These are phyloP conservation scores for Lasiodiplodia gonubiensis DNA, from an alignment of 2,329 filamentous ascomycete genomes.

Conservation along the genomic window DNA sequence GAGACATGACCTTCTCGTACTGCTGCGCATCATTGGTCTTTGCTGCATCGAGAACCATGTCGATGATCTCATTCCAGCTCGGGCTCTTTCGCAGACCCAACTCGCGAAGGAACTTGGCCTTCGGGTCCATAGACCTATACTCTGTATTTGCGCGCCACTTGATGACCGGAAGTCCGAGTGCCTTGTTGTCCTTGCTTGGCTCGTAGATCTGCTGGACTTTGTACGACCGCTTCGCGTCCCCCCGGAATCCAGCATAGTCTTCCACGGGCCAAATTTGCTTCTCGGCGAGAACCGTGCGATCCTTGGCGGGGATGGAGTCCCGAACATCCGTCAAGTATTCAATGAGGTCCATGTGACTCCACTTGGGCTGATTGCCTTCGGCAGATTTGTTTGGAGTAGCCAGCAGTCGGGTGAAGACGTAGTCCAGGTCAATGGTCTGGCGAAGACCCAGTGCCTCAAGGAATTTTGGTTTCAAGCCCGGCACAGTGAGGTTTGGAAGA, in stretches of 20 bases:
- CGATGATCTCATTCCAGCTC: slow-evolving; percentile 17
- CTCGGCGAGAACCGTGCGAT: slow-evolving; percentile 54
- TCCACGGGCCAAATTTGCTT: slow-evolving; percentile 43
- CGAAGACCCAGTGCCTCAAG: slow-evolving; percentile 82
- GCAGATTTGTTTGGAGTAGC: slow-evolving; percentile 14
- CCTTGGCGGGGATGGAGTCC: slow-evolving; percentile 82
- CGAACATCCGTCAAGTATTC: slow-evolving; percentile 91
- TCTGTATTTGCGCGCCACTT: slow-evolving; percentile 42
- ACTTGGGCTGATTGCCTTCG: slow-evolving; percentile 59
- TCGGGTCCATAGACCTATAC: slow-evolving; percentile 24
- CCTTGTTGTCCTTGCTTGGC: slow-evolving; percentile 40
- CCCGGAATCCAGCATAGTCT: slow-evolving; percentile 24
- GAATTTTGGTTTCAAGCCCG: slow-evolving; percentile 86
- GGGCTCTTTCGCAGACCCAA: slow-evolving; percentile 23
- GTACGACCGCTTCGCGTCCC: slow-evolving; percentile 41
- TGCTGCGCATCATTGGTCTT: slow-evolving; percentile 5
- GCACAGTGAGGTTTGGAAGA: slow-evolving; percentile 78
- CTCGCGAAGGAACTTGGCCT: slow-evolving; percentile 46
- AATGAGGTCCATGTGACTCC: slow-evolving; percentile 94
- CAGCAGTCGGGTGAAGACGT: slow-evolving; percentile 82
- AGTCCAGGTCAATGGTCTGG: slow-evolving; percentile 92
- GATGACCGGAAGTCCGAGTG: slow-evolving; percentile 72
- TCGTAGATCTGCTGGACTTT: slow-evolving; percentile 45
- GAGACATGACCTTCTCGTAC: slow-evolving; percentile 18
- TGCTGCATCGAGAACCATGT: slow-evolving; percentile 18